phyloP scores from a whole-genome alignment of 2,329 filamentous ascomycete genomes.

The Scolecobasidium constrictum region DNA sequence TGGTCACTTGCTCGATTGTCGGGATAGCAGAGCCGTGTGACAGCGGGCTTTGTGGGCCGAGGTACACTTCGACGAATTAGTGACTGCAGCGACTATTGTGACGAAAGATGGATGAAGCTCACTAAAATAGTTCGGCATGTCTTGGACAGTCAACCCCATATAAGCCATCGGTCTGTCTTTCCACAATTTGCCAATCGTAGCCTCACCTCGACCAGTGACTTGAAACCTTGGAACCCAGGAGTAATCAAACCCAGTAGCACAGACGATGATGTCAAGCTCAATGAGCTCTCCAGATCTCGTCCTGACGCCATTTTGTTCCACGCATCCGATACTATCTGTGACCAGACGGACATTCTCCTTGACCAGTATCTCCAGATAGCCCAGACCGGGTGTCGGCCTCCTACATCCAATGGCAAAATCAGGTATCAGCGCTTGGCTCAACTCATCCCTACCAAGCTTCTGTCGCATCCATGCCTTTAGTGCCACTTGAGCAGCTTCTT shows the following conservation, averaged over 20 bases:
- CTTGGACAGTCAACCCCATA: constrained; percentile 29
- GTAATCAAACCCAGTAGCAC: constrained; percentile 24
- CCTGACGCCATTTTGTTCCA: constrained; percentile 24
- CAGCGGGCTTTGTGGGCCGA: constrained; percentile 23
- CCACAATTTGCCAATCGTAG: constrained; percentile 19
- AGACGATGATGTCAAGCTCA: constrained; percentile 22
- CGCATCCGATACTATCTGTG: constrained; percentile 25
- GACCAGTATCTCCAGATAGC: constrained; percentile 32
- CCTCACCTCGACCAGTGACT: constrained; percentile 4
- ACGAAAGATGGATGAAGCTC: too few species aligned
- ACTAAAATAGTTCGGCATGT: constrained; percentile 33
- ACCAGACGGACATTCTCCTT: constrained; percentile 34
- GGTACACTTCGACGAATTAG: constrained; percentile 6
- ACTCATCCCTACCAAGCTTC: not conserved
- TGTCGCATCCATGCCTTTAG: not conserved
- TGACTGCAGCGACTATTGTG: too few species aligned
- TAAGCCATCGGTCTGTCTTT: constrained; percentile 36
- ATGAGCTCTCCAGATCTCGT: constrained; percentile 20
- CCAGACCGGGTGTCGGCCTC: constrained; percentile 29
- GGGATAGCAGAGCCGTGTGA: constrained; percentile 36
- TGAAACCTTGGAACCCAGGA: constrained; percentile 15
- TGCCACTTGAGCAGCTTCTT: not conserved
- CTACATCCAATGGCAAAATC: constrained; percentile 7
- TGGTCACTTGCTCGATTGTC: constrained; percentile 25
- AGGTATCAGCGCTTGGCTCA: not conserved